A percentile compares a stretch with the other conserved stretches of the same genome.
Evolutionary conservation across 2,329 filamentous ascomycete genomes (phyloP).

Genomic region (Tolypocladium sp.): DNA sequence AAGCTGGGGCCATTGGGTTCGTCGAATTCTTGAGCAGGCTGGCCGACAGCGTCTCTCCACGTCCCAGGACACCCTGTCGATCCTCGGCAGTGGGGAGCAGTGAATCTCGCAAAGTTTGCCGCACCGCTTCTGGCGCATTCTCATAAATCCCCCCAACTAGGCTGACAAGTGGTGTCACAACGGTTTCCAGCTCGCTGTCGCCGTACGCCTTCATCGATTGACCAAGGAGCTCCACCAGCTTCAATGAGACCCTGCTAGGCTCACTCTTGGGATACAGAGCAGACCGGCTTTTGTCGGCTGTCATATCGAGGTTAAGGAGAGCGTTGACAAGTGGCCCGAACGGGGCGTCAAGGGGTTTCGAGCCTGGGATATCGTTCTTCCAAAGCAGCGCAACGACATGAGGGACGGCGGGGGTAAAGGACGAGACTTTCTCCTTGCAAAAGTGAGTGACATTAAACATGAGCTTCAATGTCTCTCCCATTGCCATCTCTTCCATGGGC

Average conservation of each 20-base stretch:
- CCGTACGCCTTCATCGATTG: conserved; percentile 53
- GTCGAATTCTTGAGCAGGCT: conserved; percentile 70
- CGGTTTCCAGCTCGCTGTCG: conserved; percentile 62
- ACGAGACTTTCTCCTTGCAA: conserved; percentile 48
- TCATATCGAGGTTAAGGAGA: conserved; percentile 68
- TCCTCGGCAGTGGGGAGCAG: conserved; percentile 74
- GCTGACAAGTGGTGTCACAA: conserved; percentile 64
- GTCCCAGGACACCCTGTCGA: conserved; percentile 67
- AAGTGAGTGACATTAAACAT: conserved; percentile 81
- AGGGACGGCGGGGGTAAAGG: conserved; percentile 60
- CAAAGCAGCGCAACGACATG: conserved; percentile 64
- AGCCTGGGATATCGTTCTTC: conserved; percentile 43
- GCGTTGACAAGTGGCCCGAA: conserved; percentile 69
- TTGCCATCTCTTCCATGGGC: conserved; percentile 68
- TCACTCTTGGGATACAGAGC: conserved; percentile 59
- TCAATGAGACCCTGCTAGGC: conserved; percentile 49
- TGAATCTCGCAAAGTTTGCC: conserved; percentile 51
- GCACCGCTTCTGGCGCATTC: conserved; percentile 51
- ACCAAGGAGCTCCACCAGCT: conserved; percentile 62
- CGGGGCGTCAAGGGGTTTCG: conserved; percentile 63
- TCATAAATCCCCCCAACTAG: conserved; percentile 64
- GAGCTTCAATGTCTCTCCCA: conserved; percentile 77
- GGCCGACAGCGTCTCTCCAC: conserved; percentile 63
- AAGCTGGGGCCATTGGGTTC: conserved; percentile 59
- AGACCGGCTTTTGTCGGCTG: conserved; percentile 40